Percentiles rank a stretch among this genome's conserved stretches.
Evolutionary conservation across 352 stramenopile species (phyloP).

Genomic region (Phytophthora quininea): DNA sequence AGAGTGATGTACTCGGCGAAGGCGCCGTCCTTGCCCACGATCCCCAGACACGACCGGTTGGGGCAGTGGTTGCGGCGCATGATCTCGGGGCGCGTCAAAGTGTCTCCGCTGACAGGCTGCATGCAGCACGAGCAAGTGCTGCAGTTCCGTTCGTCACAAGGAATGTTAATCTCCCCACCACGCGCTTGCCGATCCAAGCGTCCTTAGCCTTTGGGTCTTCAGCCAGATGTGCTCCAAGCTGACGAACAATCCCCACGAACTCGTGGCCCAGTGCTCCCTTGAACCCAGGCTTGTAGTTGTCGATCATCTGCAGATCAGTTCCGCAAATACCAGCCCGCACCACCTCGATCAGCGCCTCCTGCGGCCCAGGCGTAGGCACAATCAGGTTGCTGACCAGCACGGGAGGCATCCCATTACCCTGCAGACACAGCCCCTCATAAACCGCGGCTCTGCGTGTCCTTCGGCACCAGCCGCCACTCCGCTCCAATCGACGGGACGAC

Average conservation of each 20-base stretch:
- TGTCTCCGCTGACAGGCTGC: slow-evolving; percentile 14
- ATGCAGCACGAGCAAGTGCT: slow-evolving; percentile 30
- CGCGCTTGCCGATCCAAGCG: slow-evolving; percentile 74
- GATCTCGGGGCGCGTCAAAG: slow-evolving; percentile 36
- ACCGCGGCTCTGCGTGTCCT: slow-evolving; percentile 11
- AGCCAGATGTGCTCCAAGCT: slow-evolving; percentile 44
- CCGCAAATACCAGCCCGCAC: slow-evolving; percentile 73
- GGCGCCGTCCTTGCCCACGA: slow-evolving; percentile 77
- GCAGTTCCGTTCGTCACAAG: slow-evolving; percentile 70
- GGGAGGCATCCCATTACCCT: slow-evolving; percentile 32
- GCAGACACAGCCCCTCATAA: slow-evolving; percentile 66
- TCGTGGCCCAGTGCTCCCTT: slow-evolving; percentile 84
- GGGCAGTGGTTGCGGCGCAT: slow-evolving; percentile 87
- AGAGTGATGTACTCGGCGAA: slow-evolving; percentile 89
- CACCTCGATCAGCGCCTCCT: slow-evolving; percentile 68
- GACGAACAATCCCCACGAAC: slow-evolving; percentile 87
- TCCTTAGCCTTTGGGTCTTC: slow-evolving; percentile 25
- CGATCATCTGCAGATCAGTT: slow-evolving; percentile 78
- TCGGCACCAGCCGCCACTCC: slow-evolving; percentile 10
- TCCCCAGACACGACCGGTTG: slow-evolving; percentile 82
- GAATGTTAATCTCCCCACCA: slow-evolving; percentile 93
- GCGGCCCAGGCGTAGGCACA: slow-evolving; percentile 37
- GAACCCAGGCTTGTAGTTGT: slow-evolving; percentile 77
- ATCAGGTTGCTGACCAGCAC: slow-evolving; percentile 42
- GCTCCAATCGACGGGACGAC: slow-evolving; percentile 25